Base-by-base conservation (phyloP, 352 stramenopile genomes). In the Phytophthora agathidicida region DNA sequence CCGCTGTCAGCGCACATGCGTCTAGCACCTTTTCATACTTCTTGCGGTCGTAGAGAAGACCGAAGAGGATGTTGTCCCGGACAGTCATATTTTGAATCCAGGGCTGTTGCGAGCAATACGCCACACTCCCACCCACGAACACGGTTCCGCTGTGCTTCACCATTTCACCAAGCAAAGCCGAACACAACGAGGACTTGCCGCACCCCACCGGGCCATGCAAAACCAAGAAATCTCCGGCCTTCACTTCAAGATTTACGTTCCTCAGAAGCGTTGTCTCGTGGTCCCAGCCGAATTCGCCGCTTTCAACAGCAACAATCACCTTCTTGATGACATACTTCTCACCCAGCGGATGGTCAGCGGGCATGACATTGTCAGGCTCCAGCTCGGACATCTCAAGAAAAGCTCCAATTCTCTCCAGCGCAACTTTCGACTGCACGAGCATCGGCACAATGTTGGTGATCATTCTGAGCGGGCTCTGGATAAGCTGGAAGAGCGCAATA, bases 61-160 rank as follows among this genome's bases (percentile, higher is more conserved):
- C 90, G 68, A 98, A 98, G 11, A 98, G 64, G 54, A 99, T 96
- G 65, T 99, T 99, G 16, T 81, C 65, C 1, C 61, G 72, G 6
- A 81, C 55, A 6, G 68, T 79, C 72, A 79, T 66, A 28, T 97
- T 97, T 33, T 97, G 65, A 44, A 98, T 97, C 85, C 88, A 98
- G 19, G 91, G 80, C 27, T 90, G 77, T 62, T 98, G 93, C n/a
- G 88, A 77, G 49, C 76, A 93, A 63, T 91, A 96, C 5, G 87
- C 86, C 3, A 97, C 31, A 36, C 38, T 52, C n/a, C 66, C 75
- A 17, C 66, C 62, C 10, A 88, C 71, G 24, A 73, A 70, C 1
- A 88, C 75, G 0, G 54, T 48, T 9, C 82, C 77, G 2, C 14
- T 16, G 1, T 65, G 19, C 24, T 88, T 87, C 38, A 90, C 76